phyloP scores from a whole-genome alignment of 2,329 filamentous ascomycete genomes.

The Arthrobotrys megalospora region DNA sequence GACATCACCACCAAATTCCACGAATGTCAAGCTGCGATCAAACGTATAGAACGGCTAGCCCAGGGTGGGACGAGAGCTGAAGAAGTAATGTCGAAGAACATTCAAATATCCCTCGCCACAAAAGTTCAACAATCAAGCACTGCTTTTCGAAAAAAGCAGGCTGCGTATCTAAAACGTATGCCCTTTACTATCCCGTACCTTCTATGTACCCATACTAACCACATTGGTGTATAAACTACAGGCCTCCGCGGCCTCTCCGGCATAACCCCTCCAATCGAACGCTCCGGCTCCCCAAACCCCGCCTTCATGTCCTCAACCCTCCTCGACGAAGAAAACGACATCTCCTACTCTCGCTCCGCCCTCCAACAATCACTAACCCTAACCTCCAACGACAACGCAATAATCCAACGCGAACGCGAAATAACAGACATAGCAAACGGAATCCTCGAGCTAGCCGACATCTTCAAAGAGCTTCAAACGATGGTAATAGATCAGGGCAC shows the following conservation, averaged over 20 bases:
- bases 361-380: slow-evolving; percentile 74
- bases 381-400: slow-evolving; percentile 84
- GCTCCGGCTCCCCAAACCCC: slow-evolving; percentile 66
- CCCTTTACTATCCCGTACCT: slow-evolving; percentile 11
- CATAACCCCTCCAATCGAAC: slow-evolving; percentile 72
- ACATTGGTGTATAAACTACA: slow-evolving; percentile 66
- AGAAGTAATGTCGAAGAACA: slow-evolving; percentile 95
- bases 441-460: slow-evolving; percentile 95
- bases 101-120: slow-evolving; percentile 90
- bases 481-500: slow-evolving; percentile 97
- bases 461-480: slow-evolving; percentile 94
- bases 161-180: slow-evolving; percentile 92
- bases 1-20: slow-evolving; percentile 91
- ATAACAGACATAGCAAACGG: slow-evolving; percentile 98
- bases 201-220: neutral
- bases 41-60: slow-evolving; percentile 87
- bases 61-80: slow-evolving; percentile 82
- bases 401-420: slow-evolving; percentile 92
- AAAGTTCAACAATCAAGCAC: slow-evolving; percentile 93
- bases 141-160: slow-evolving; percentile 95
- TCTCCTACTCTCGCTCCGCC: slow-evolving; percentile 89
- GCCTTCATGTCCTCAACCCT: slow-evolving; percentile 86
- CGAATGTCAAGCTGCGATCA: slow-evolving; percentile 88
- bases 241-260: slow-evolving; percentile 82
- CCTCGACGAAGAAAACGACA: slow-evolving; percentile 93